Base-by-base conservation (phyloP, 805 yeast species). In the Wickerhamiella alocasiicola region DNA sequence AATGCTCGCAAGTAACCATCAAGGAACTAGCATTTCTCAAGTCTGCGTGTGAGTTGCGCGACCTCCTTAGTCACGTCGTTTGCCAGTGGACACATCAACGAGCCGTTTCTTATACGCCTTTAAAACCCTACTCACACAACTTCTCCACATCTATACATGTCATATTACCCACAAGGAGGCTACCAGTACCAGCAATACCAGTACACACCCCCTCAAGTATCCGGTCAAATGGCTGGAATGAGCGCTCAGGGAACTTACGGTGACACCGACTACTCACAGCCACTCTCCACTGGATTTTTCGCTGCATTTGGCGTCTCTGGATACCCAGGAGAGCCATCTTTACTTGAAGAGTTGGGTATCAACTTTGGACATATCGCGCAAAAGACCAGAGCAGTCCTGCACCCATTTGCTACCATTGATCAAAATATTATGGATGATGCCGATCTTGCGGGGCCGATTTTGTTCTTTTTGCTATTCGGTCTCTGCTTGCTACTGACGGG, bases 291-390 rank as follows among this genome's bases (percentile, higher is more conserved):
- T 0, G 98, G 98, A 1, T 55, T 85, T 35, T 59, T 93, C 4
- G 94, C 95, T 3, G 98, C 97, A 0, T 78, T 91, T 53, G 82
- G 95, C 2, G 81, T 95, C 0, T 68, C 80, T 1, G 98, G 98
- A 0, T 91, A 91, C 55, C 77, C 95, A 0, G 88, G 85, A n/a
- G 98, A 91, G 59, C 87, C 94, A 0, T 85, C 96, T 2, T 65
- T 91, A 34, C 64, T 91, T 39, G 94, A 91, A 56, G 98, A 91
- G 56, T 61, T 91, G 19, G 98, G 97, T 2, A 82, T 91, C 55
- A 87, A 91, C 59, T 91, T 91, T 54, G 70, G 69, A 30, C 96
- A 88, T 55, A 88, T 91, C 49, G 74, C 77, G 52, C 68, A 74
- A 26, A 91, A 64, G 65, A 91, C 97, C 0, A 60, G 74, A 54